Evolutionary conservation across 192 early-diverging fungal genomes (phyloP).

Genomic region (Paraglomus occultum): DNA sequence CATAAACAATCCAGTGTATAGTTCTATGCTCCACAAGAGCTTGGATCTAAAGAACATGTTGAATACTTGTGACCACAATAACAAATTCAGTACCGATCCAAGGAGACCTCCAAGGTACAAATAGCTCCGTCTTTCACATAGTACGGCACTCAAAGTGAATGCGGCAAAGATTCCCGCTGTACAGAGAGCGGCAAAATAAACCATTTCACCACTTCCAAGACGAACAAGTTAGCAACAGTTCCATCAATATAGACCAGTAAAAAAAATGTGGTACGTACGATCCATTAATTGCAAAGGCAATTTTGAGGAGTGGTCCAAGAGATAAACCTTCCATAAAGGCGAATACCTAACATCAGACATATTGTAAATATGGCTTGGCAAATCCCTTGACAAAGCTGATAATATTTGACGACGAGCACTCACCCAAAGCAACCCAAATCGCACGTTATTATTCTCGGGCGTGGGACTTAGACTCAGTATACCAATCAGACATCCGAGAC

Average conservation of each 20-base stretch:
- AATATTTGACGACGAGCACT: background rate
- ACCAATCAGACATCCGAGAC: slow-evolving; percentile 4
- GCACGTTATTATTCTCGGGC: background rate
- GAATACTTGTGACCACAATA: slow-evolving; percentile 34
- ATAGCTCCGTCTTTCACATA: slow-evolving; percentile 12
- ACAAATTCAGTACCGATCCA: slow-evolving; percentile 29
- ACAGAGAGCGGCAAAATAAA: slow-evolving; percentile 27
- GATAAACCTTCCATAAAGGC: slow-evolving; percentile 32
- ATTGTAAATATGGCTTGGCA: too few species aligned
- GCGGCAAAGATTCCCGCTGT: slow-evolving; percentile 36
- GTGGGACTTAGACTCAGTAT: background rate
- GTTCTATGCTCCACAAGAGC: slow-evolving; percentile 37
- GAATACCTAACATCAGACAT: slow-evolving; percentile 4
- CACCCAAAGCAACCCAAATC: slow-evolving; percentile 26
- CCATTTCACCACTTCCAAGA: slow-evolving; percentile 25
- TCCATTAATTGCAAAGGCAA: background rate
- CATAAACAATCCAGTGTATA: slow-evolving; percentile 46
- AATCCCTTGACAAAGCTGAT: too few species aligned
- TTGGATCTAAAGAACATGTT: slow-evolving; percentile 40
- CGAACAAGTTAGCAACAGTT: background rate
- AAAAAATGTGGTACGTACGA: slow-evolving; percentile 2
- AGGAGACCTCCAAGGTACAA: slow-evolving; percentile 42
- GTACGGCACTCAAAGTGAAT: slow-evolving; percentile 43
- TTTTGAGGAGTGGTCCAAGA: slow-evolving; percentile 27
- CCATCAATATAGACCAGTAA: background rate